Percentiles rank a stretch among this genome's conserved stretches.
Evolutionary conservation across 106 monocot species (phyloP).

Genomic region (Dendrobium catenatum): DNA sequence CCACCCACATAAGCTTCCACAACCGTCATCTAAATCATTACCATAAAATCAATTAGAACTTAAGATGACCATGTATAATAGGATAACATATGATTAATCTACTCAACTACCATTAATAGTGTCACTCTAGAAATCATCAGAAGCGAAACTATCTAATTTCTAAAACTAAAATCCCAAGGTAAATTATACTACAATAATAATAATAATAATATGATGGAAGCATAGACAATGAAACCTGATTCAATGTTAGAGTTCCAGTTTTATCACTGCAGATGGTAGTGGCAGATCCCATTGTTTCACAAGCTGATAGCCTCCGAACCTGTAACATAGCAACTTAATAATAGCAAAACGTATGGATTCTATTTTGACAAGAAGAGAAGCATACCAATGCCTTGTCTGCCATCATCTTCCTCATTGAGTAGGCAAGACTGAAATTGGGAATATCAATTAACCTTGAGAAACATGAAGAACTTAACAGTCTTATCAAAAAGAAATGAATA

Average conservation of each 20-base stretch:
- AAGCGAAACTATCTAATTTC: background rate
- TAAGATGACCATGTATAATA: background rate
- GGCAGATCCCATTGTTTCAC: slow-evolving; percentile 99
- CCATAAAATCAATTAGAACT: slow-evolving; percentile 7
- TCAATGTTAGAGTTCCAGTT: slow-evolving; percentile 87
- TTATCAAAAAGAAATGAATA: background rate
- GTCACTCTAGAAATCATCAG: background rate
- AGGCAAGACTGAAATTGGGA: slow-evolving; percentile 10
- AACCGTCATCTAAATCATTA: slow-evolving; percentile 74
- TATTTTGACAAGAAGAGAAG: background rate
- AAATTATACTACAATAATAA: background rate
- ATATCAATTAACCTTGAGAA: background rate
- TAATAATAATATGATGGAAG: background rate
- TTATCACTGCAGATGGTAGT: slow-evolving; percentile 98
- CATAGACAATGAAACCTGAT: slow-evolving; percentile 43
- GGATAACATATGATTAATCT: background rate
- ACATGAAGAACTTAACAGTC: background rate
- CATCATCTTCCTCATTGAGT: slow-evolving; percentile 24
- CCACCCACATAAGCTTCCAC: slow-evolving; percentile 77
- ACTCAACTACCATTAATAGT: background rate
- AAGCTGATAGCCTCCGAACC: slow-evolving; percentile 91
- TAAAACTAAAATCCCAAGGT: background rate
- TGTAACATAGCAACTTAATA: slow-evolving; percentile 13
- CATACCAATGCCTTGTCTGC: slow-evolving; percentile 20
- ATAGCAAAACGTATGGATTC: background rate